Evolutionary conservation across 1,284 basidiomycete species (phyloP).

Genomic region (Leccinum proliferum): DNA sequence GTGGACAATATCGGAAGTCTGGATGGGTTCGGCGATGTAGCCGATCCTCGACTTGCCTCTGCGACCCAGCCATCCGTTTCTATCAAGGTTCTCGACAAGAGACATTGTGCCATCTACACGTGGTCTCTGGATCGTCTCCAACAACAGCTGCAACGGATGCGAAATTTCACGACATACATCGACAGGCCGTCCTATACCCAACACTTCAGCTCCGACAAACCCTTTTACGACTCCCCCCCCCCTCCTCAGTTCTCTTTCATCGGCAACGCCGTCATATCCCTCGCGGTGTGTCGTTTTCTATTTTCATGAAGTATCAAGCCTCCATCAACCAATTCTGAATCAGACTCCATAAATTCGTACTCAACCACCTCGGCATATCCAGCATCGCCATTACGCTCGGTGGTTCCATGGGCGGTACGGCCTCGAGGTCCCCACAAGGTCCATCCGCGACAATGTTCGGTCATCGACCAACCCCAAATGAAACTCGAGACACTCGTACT

Average conservation of each 20-base stretch:
- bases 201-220: conserved; percentile 91
- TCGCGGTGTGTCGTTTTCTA: conserved; percentile 28
- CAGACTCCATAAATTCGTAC: too few relatives aligned
- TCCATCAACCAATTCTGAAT: too few relatives aligned
- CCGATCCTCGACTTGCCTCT: conserved; percentile 67
- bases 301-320: too few relatives aligned
- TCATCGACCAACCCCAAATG: too few relatives aligned
- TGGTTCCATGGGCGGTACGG: too few relatives aligned
- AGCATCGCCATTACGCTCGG: too few relatives aligned
- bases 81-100: conserved; percentile 87
- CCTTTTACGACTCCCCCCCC: conserved; percentile 84
- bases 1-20: conserved; percentile 85
- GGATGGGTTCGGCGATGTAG: conserved; percentile 91
- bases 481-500: too few relatives aligned
- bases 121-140: conserved; percentile 91
- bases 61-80: conserved; percentile 80
- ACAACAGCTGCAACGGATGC: conserved; percentile 90
- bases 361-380: too few relatives aligned
- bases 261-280: conserved; percentile 79
- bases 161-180: conserved; percentile 89
- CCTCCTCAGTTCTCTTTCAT: conserved; percentile 89
- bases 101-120: conserved; percentile 79
- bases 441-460: too few relatives aligned
- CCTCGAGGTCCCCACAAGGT: too few relatives aligned
- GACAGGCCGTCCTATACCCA: conserved; percentile 89